phyloP scores from a whole-genome alignment of 2,329 filamentous ascomycete genomes.

The Neonectria hederae region DNA sequence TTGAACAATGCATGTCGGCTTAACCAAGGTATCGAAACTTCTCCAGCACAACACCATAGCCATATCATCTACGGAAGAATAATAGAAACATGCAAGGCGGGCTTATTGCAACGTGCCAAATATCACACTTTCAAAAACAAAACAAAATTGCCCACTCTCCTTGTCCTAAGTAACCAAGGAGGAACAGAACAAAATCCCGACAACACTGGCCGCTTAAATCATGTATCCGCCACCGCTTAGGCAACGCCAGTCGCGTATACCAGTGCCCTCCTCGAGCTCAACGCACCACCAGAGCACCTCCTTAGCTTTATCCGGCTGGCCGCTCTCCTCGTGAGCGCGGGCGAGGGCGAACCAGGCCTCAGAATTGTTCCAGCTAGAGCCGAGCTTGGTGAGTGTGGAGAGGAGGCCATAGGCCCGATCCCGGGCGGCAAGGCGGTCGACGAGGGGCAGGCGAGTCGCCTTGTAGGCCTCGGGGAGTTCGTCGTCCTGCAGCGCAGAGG shows the following conservation, averaged over 20 bases:
- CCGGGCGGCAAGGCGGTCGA: constrained; percentile 87
- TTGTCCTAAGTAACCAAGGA: not conserved
- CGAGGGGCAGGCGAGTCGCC: constrained; percentile 71
- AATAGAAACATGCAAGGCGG: not conserved
- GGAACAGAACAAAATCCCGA: not conserved
- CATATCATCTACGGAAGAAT: constrained; percentile 6
- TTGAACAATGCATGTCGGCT: constrained; percentile 2
- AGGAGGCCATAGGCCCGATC: constrained; percentile 89
- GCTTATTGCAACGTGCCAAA: not conserved
- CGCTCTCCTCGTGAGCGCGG: constrained; percentile 86
- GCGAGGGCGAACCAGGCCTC: constrained; percentile 95
- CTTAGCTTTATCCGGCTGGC: constrained; percentile 86
- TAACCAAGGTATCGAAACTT: constrained; percentile 25
- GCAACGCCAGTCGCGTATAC: constrained; percentile 80
- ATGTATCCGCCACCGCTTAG: constrained; percentile 75
- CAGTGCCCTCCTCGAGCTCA: constrained; percentile 87
- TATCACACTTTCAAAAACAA: not conserved
- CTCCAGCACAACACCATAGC: constrained; percentile 15
- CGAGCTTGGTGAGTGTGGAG: constrained; percentile 83
- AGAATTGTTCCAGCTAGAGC: constrained; percentile 86
- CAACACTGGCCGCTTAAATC: constrained; percentile 35
- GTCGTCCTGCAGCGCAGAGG: constrained; percentile 46
- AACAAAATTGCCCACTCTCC: too few species aligned
- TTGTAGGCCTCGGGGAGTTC: constrained; percentile 63
- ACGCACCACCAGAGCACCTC: constrained; percentile 98